Conservation (phyloP, 2,329 filamentous ascomycete species). For the Pseudopyrenochaeta lycopersici region DNA sequence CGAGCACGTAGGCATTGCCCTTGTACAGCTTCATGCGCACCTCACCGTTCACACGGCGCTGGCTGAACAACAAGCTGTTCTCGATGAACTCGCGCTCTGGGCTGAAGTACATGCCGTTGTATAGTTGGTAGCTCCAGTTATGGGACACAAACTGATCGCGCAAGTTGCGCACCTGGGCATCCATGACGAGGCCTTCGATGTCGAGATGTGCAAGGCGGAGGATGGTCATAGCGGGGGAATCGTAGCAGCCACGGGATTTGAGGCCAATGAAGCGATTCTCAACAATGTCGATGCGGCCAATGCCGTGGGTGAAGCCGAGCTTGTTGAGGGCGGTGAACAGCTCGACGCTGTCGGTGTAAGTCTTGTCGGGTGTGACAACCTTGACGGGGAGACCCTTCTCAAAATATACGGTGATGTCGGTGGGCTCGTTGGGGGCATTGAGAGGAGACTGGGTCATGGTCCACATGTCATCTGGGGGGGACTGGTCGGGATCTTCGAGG, state of each 20-base stretch:
- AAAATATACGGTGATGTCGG: slow-evolving; percentile 76
- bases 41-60: slow-evolving; percentile 53
- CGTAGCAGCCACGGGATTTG: slow-evolving; percentile 84
- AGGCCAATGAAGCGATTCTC: slow-evolving; percentile 83
- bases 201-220: slow-evolving; percentile 68
- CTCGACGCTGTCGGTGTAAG: slow-evolving; percentile 73
- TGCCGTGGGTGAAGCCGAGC: slow-evolving; percentile 75
- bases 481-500: slow-evolving; percentile 71
- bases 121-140: slow-evolving; percentile 54
- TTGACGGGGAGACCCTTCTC: slow-evolving; percentile 78
- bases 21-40: slow-evolving; percentile 73
- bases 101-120: slow-evolving; percentile 75
- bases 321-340: slow-evolving; percentile 77
- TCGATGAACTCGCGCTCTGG: slow-evolving; percentile 77
- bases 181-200: slow-evolving; percentile 72
- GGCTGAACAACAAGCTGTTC: slow-evolving; percentile 58
- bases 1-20: slow-evolving; percentile 69
- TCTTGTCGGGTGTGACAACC: slow-evolving; percentile 66
- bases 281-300: slow-evolving; percentile 84
- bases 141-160: slow-evolving; percentile 75
- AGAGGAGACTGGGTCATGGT: slow-evolving; percentile 74
- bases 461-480: slow-evolving; percentile 82
- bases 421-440: slow-evolving; percentile 74
- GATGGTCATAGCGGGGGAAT: slow-evolving; percentile 58
- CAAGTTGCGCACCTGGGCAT: slow-evolving; percentile 72